Percentiles rank a stretch among this genome's conserved stretches.
phyloP scores from a whole-genome alignment of 139 green algal species.

The Monoraphidium neglectum region DNA sequence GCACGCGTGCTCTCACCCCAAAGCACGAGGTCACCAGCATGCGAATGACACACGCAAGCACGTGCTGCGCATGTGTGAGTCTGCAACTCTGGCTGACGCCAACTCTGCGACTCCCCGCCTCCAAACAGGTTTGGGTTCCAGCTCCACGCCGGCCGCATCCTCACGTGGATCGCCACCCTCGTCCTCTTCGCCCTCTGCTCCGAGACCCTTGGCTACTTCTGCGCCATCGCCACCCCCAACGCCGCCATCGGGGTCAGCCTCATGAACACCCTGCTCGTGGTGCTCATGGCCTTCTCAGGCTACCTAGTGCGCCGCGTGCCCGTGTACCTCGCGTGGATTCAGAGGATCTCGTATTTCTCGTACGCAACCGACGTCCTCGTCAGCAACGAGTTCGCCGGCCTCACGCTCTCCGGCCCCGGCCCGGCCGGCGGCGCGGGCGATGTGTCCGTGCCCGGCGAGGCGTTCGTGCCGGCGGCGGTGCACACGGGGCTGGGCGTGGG shows the following conservation, averaged over 20 bases:
- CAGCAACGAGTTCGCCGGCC: constrained; percentile 42
- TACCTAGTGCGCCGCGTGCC: constrained; percentile 33
- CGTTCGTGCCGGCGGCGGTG: constrained; percentile 8
- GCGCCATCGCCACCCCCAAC: constrained; percentile 22
- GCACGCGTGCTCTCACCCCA: too few relatives aligned
- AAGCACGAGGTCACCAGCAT: too few relatives aligned
- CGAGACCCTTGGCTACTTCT: constrained; percentile 38
- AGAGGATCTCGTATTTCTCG: constrained; percentile 36
- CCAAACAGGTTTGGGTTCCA: constrained; percentile 50
- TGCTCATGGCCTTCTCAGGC: constrained; percentile 42
- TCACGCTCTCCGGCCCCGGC: constrained; percentile 19
- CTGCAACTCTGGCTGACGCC: too few relatives aligned
- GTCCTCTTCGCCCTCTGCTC: constrained; percentile 35
- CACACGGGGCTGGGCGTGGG: constrained; percentile 49
- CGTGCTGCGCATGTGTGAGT: too few relatives aligned
- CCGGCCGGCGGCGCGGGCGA: not conserved
- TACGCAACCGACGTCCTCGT: constrained; percentile 36
- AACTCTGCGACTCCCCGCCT: too few relatives aligned
- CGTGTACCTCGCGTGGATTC: constrained; percentile 45
- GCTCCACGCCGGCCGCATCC: constrained; percentile 27
- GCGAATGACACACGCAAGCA: too few relatives aligned
- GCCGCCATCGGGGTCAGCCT: constrained; percentile 26
- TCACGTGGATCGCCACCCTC: constrained; percentile 25
- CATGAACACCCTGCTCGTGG: constrained; percentile 25
- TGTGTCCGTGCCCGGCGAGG: not conserved